Percentiles rank a stretch among this genome's conserved stretches.
phyloP scores from a whole-genome alignment of 805 yeast species.

The Lachancea thermotolerans region DNA sequence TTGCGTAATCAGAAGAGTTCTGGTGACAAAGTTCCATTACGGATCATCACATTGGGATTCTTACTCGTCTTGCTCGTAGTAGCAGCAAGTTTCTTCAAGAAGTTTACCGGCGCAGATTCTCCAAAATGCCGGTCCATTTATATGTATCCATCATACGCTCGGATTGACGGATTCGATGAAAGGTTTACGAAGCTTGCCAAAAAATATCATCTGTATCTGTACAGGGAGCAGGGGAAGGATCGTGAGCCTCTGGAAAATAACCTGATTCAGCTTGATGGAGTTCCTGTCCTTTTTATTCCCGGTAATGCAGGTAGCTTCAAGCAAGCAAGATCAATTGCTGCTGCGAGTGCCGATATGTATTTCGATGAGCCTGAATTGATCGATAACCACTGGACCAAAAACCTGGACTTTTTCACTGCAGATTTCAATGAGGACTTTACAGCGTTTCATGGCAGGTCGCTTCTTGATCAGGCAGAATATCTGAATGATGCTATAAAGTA shows the following conservation, averaged over 20 bases:
- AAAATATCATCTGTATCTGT: slow-evolving; percentile 78
- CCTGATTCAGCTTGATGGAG: slow-evolving; percentile 47
- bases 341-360: slow-evolving; percentile 58
- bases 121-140: slow-evolving; percentile 59
- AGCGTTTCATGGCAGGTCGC: slow-evolving; percentile 91
- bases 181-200: slow-evolving; percentile 48
- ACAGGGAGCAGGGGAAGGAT: slow-evolving; percentile 76
- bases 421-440: slow-evolving; percentile 95
- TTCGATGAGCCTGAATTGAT: slow-evolving; percentile 30
- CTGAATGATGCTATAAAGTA: slow-evolving; percentile 79
- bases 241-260: slow-evolving; percentile 40
- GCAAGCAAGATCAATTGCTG: slow-evolving; percentile 89
- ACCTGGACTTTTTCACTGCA: slow-evolving; percentile 80
- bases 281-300: slow-evolving; percentile 89
- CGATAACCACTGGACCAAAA: slow-evolving; percentile 31
- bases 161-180: slow-evolving; percentile 68
- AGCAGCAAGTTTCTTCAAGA: slow-evolving; percentile 9
- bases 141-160: slow-evolving; percentile 82
- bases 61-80: slow-evolving; percentile 12
- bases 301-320: slow-evolving; percentile 95
- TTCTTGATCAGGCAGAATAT: slow-evolving; percentile 90
- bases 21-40: not conserved
- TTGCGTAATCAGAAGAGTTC: not conserved
- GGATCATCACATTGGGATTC: slow-evolving; percentile 13
- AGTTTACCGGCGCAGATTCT: slow-evolving; percentile 40